Percentiles rank a stretch among this genome's conserved stretches.
These are phyloP conservation scores for Cryomyces minteri DNA, from an alignment of 495 filamentous ascomycete genomes.

Conservation along the genomic window DNA sequence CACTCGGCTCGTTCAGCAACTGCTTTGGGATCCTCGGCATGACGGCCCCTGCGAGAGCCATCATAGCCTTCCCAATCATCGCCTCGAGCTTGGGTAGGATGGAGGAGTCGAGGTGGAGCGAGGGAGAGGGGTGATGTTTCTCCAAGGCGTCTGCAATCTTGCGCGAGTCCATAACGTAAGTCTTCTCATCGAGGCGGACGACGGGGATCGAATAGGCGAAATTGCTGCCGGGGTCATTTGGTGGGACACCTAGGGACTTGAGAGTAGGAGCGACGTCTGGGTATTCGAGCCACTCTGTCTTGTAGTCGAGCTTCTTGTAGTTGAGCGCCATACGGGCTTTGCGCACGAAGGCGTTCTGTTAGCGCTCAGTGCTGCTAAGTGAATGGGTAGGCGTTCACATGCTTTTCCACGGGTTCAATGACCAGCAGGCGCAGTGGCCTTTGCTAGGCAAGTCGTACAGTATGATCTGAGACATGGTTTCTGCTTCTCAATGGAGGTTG, in stretches of 20 bases:
- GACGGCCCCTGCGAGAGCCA: slow-evolving; percentile 11
- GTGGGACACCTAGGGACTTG: slow-evolving; percentile 21
- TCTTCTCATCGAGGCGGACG: slow-evolving; percentile 29
- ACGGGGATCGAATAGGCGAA: slow-evolving; percentile 34
- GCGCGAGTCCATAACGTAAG: slow-evolving; percentile 33
- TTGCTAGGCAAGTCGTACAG: slow-evolving; percentile 36
- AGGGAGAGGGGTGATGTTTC: slow-evolving; percentile 29
- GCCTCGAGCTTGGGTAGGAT: slow-evolving; percentile 17
- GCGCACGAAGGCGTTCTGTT: not conserved
- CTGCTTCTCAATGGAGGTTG: too few relatives aligned
- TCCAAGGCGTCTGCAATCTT: slow-evolving; percentile 35
- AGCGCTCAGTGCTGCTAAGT: too few relatives aligned
- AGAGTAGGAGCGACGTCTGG: slow-evolving; percentile 34
- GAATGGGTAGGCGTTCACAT: slow-evolving; percentile 2
- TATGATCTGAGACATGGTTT: too few relatives aligned
- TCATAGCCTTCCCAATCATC: slow-evolving; percentile 5
- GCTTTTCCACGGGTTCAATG: slow-evolving; percentile 45
- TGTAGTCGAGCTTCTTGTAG: slow-evolving; percentile 42
- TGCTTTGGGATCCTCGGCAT: slow-evolving; percentile 18
- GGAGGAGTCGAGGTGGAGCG: slow-evolving; percentile 31
- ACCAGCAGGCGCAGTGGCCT: slow-evolving; percentile 28
- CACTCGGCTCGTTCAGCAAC: slow-evolving; percentile 23
- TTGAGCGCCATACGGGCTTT: slow-evolving; percentile 39
- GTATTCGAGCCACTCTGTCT: slow-evolving; percentile 48
- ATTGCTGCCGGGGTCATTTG: slow-evolving; percentile 18